Base-by-base conservation (phyloP, 1,284 basidiomycete genomes). In the Irpex sp. region DNA sequence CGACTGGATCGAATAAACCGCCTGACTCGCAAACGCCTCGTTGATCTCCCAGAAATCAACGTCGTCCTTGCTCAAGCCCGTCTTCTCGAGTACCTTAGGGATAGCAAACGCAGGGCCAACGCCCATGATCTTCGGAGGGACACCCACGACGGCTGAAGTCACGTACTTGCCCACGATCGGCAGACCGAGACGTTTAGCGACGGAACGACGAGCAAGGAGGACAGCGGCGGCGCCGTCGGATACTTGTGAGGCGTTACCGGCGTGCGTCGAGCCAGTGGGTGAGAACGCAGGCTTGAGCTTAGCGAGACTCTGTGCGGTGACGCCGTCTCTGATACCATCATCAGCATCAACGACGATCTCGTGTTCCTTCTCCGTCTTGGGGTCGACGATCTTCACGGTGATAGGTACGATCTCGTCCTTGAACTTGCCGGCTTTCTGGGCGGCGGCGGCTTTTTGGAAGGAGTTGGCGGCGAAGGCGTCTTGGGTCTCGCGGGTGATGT, bases 171-270 rank as follows among this genome's bases (percentile, higher is more conserved):
- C 97, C 63, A 97, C 66, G 72, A 99, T 92, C 55, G 95, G 94
- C 46, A 99, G 83, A 51, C 93, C 92, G 66, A 97, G 89, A 72
- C 90, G 91, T 78, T 92, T 90, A 17, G 97, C 97, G 43, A 90
- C 85, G 33, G 90, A 92, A 62, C 97, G 88, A 65, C 94, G 86
- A 39, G 94, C 85, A 62, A 98, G 88, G 61, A 99, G 78, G 57
- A 98, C 95, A 0, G 96, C 96, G 57, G 96, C 95, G 21, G 97
- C 97, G 65, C 97, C 97, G 72, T 99, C 97, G n/a, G 94, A 95
- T 56, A 99, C 88, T 75, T 98, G 96, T 26, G 92, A 95, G 1
- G 95, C 94, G 76, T 96, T 98, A 81, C 87, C 90, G 56, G 97
- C 97, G 73, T 97, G 95, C 1, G 97, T 98, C 17, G 84, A 78